Base-by-base conservation (phyloP, 148 eudicot species). In the Spergularia bocconei region DNA sequence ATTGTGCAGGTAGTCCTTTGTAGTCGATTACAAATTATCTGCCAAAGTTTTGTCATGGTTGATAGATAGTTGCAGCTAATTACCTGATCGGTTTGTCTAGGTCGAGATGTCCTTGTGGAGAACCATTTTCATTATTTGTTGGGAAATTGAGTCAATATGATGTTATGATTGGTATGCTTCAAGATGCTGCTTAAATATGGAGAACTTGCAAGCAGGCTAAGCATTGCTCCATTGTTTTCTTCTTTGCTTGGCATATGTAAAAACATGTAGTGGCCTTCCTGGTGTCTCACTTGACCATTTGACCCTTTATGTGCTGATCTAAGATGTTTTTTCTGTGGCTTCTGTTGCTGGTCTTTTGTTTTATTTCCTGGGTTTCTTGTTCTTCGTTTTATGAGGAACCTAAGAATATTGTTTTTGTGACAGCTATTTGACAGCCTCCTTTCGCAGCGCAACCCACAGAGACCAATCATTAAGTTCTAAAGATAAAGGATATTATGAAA, bases 351-450 rank as follows among this genome's bases (percentile, higher is more conserved):
- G n/a, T 50, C 12, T 21, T 21, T 47, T 8, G 13, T 50, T 21
- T 6, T 17, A 29, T 72, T 57, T 39, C 36, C 16, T 20, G 48
- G 11, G 25, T 6, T 60, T 51, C 52, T 65, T 38, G 58, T 50
- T 17, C 48, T 41, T 62, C 54, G 51, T 72, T 63, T 68, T 54
- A 72, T 55, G 66, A 52, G n/a, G 72, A 77, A 69, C 66, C 75
- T 77, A 55, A 81, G 16, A 73, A 56, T 52, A 14, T 73, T 29
- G 41, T 68, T 80, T 83, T 65, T 84, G 82, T 82, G 76, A 78
- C 90, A 89, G 97, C 86, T 89, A 82, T 86, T 77, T 86, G 82
- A 84, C 89, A 79, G 91, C 98, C 86, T 91, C 97, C 82, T 87
- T 85, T 87, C 88, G 86, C 89, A 93, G 91, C 81, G 82, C 80